phyloP scores from a whole-genome alignment of 495 filamentous ascomycete genomes.

The Cenococcum geophilum region DNA sequence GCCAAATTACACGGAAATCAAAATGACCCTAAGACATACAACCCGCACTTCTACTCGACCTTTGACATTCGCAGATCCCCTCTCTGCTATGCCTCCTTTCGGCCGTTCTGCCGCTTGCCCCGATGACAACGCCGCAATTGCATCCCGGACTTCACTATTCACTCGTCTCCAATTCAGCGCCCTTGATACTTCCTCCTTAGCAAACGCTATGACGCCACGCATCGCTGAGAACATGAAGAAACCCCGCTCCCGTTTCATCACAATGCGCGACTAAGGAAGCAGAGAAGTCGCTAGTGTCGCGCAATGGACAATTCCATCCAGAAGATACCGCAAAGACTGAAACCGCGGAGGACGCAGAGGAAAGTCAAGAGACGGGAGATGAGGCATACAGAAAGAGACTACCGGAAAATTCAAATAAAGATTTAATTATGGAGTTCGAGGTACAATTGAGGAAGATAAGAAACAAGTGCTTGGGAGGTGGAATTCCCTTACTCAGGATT shows the following conservation, averaged over 20 bases:
- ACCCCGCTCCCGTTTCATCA: background rate
- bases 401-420: slow-evolving; percentile 24
- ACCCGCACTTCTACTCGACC: too few relatives aligned
- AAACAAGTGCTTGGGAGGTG: background rate
- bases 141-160: slow-evolving; percentile 22
- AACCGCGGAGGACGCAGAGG: slow-evolving; percentile 10
- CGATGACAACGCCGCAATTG: slow-evolving; percentile 16
- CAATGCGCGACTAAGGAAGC: slow-evolving; percentile 3
- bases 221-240: slow-evolving; percentile 16
- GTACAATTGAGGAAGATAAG: slow-evolving; percentile 5
- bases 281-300: slow-evolving; percentile 15
- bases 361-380: slow-evolving; percentile 22
- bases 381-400: slow-evolving; percentile 15
- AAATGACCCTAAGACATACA: too few relatives aligned
- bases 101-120: background rate
- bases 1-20: too few relatives aligned
- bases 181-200: slow-evolving; percentile 8
- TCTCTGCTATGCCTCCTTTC: background rate
- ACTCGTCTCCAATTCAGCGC: slow-evolving; percentile 26
- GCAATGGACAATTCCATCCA: slow-evolving; percentile 19
- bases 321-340: background rate
- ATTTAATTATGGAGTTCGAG: slow-evolving; percentile 24
- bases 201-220: slow-evolving; percentile 16
- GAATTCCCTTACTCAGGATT: too few relatives aligned
- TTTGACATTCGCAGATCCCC: too few relatives aligned